A percentile compares a stretch with the other conserved stretches of the same genome.
phyloP scores from a whole-genome alignment of 371 early-diverging fungal species.

The Apophysomyces elegans region DNA sequence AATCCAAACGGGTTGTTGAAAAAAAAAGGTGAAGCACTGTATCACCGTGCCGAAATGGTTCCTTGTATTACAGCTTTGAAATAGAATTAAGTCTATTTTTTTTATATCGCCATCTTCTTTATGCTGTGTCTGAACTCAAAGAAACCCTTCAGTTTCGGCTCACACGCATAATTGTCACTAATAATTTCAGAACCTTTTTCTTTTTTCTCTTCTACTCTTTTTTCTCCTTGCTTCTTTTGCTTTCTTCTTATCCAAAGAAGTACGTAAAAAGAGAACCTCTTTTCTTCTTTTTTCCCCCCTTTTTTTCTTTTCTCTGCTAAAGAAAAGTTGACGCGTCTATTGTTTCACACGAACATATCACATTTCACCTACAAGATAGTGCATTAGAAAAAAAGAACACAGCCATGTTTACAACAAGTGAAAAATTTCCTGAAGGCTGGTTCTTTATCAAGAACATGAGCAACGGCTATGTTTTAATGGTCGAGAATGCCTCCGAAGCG shows the following conservation, averaged over 20 bases:
- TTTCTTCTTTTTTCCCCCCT: background rate
- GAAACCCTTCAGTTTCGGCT: slow-evolving; percentile 6
- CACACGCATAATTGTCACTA: background rate
- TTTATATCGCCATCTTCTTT: slow-evolving; percentile 12
- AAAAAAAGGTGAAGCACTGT: slow-evolving; percentile 5
- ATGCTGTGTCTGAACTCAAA: slow-evolving; percentile 11
- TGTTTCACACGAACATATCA: background rate
- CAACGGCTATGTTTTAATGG: slow-evolving; percentile 55
- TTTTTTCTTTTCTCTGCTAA: background rate
- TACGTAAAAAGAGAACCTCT: background rate
- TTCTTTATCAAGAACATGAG: slow-evolving; percentile 65
- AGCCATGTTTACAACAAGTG: slow-evolving; percentile 6
- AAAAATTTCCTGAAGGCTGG: slow-evolving; percentile 56
- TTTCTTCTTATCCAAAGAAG: slow-evolving; percentile 8
- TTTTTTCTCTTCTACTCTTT: background rate
- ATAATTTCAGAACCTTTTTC: background rate
- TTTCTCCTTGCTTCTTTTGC: slow-evolving; percentile 8
- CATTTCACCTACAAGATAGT: background rate
- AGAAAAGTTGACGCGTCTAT: background rate
- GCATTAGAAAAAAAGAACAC: background rate
- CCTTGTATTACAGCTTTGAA: slow-evolving; percentile 5
- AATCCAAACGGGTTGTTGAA: background rate
- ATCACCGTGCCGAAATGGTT: background rate
- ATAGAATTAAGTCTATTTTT: slow-evolving; percentile 9
- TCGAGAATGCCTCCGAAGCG: slow-evolving; percentile 36